Evolutionary conservation across 2,329 filamentous ascomycete genomes (phyloP), one percentile per base, ranked within the genome.

Genomic region (Trichocomaceae sp.): DNA sequence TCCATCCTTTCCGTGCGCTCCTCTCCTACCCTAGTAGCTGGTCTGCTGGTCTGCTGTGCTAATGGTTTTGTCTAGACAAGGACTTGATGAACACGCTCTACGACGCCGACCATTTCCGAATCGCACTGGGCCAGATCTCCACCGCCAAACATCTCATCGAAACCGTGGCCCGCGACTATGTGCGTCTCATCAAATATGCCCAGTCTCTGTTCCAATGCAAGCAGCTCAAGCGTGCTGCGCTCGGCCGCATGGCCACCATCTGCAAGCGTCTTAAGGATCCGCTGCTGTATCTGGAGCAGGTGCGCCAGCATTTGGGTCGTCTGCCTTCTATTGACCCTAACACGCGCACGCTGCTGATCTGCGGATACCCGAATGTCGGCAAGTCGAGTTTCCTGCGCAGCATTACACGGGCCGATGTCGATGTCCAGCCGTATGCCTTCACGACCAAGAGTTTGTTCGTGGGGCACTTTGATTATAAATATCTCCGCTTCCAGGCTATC

Each of bases 141-240:
- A 97, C 93, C 4, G 93, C 93, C 51, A 97, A 96, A 78, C 88
- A 95, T 68, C 78, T 97, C 61, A 95, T 99, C 55, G 93, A 99
- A 80, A 95, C 91, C 53, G 93, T 99, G 60, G 87, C 89, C 58
- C 84, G 93, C 69, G 93, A 99, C 73, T 99, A 99, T 69, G 90
- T 99, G 59, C 89, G 93, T 62, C 83, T 99, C 46, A 83, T 95
- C 72, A 95, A 96, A 80, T 97, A 99, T 77, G 91, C 90, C 54
- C 91, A 96, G 78, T 95, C 86, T 66, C 82, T 99, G 61, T 99
- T 92, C 79, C 93, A 99, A 78, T 97, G 92, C 83, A 99, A 99
- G 78, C 91, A 97, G 79, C 84, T 99, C 66, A 99, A 99, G 84
- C 83, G 88, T 61, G 93, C 95, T 50, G 95, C 88, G 8, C 83